These are phyloP conservation scores for Phytophthora fragariae DNA, from an alignment of 352 stramenopile species.

Conservation along the genomic window DNA sequence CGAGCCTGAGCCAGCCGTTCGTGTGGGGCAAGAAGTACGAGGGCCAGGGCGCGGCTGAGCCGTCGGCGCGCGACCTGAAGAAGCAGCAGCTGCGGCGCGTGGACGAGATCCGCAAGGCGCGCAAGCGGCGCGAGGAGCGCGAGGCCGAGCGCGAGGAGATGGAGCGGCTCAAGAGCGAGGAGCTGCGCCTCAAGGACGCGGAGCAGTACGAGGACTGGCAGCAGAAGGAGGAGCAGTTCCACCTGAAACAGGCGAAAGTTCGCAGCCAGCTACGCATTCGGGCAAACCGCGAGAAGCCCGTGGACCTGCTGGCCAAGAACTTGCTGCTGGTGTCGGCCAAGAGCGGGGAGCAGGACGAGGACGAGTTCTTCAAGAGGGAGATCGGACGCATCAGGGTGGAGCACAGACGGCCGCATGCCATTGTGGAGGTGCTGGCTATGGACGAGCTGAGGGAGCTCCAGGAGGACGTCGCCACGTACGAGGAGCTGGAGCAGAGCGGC, in stretches of 20 bases:
- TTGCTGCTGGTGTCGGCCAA: constrained; percentile 93
- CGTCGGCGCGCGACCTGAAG: constrained; percentile 69
- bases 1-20: constrained; percentile 97
- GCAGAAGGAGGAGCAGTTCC: constrained; percentile 98
- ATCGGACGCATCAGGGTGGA: constrained; percentile 79
- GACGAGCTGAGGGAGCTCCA: constrained; percentile 85
- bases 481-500: constrained; percentile 86
- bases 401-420: constrained; percentile 66
- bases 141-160: constrained; percentile 95
- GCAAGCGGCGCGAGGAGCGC: constrained; percentile 87
- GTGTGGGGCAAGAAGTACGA: constrained; percentile 98
- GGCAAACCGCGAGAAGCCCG: constrained; percentile 94
- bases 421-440: constrained; percentile 84
- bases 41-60: constrained; percentile 23
- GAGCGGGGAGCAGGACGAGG: constrained; percentile 58
- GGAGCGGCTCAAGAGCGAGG: constrained; percentile 95
- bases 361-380: constrained; percentile 44
- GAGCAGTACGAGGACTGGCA: constrained; percentile 98
- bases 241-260: constrained; percentile 94
- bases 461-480: constrained; percentile 91
- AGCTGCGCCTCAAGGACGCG: constrained; percentile 95
- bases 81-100: constrained; percentile 84
- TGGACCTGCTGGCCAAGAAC: constrained; percentile 99
- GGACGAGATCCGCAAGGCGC: constrained; percentile 97
- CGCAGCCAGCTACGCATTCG: constrained; percentile 88